These are phyloP conservation scores for Annona cherimola DNA, from an alignment of 164 flowering plant genomes.

Conservation along the genomic window DNA sequence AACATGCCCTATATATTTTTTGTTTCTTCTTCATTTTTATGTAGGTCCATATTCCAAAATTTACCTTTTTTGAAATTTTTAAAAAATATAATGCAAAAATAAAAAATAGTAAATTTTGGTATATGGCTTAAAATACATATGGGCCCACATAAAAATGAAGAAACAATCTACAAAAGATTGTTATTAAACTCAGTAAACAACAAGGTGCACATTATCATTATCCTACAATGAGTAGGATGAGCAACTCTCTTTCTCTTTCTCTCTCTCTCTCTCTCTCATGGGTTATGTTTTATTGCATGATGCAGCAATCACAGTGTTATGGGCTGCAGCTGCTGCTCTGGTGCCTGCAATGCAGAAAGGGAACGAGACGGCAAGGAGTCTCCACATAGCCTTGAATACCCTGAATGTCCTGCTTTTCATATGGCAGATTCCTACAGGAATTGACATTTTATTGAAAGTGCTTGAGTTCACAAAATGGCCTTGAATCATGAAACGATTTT, in stretches of 20 bases:
- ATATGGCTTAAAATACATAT: too few relatives aligned
- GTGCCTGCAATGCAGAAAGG: conserved; percentile 97
- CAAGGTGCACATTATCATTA: too few relatives aligned
- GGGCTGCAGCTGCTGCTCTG: conserved; percentile 97
- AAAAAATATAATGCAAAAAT: too few relatives aligned
- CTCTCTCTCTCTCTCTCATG: neutral
- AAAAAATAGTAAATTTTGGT: too few relatives aligned
- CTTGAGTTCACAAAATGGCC: conserved; percentile 92
- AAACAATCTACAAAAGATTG: too few relatives aligned
- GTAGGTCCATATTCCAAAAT: too few relatives aligned
- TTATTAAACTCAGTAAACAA: too few relatives aligned
- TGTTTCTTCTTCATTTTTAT: too few relatives aligned
- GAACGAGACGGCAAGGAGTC: conserved; percentile 81
- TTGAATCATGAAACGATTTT: conserved; percentile 13
- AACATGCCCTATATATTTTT: too few relatives aligned
- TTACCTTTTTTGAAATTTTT: too few relatives aligned
- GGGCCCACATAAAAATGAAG: too few relatives aligned
- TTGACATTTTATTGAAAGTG: conserved; percentile 78
- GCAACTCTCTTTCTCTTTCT: neutral
- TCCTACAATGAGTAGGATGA: too few relatives aligned
- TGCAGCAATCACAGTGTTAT: conserved; percentile 81
- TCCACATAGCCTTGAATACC: conserved; percentile 77
- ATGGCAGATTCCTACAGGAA: conserved; percentile 89
- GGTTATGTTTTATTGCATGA: neutral
- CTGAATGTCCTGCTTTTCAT: conserved; percentile 69